A percentile compares a stretch with the other conserved stretches of the same genome.
phyloP scores from a whole-genome alignment of 164 flowering plant species.

The Vitis labrusca region DNA sequence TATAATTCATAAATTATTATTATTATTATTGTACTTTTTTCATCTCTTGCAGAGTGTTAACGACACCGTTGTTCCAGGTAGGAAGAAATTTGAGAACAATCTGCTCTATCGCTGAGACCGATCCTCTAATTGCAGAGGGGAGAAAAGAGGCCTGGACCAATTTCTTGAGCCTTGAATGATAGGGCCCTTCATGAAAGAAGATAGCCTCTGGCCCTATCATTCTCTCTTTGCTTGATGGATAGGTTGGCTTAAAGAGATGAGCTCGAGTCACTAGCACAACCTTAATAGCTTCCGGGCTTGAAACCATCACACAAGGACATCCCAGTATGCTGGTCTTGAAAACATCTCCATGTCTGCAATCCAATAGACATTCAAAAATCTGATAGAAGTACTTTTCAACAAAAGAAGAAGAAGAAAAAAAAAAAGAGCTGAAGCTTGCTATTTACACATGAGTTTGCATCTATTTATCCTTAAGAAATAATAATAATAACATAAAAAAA shows the following conservation, averaged over 20 bases:
- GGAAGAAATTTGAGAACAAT: slow-evolving; percentile 48
- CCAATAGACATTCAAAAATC: no score
- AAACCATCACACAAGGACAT: slow-evolving; percentile 89
- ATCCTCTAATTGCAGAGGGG: slow-evolving; percentile 53
- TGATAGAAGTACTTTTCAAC: no score
- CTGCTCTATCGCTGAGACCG: slow-evolving; percentile 52
- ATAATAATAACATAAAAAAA: no score
- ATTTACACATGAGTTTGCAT: no score
- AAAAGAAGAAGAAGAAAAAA: no score
- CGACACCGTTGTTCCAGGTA: slow-evolving; percentile 41
- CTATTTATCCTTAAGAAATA: no score
- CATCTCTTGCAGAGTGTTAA: slow-evolving; percentile 72
- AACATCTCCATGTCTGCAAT: slow-evolving; percentile 66
- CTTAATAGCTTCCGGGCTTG: slow-evolving; percentile 76
- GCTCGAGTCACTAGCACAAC: slow-evolving; percentile 59
- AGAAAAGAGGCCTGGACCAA: slow-evolving; percentile 66
- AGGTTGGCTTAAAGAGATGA: slow-evolving; percentile 71
- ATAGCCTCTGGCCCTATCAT: slow-evolving; percentile 81
- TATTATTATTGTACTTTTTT: slow-evolving; percentile 48
- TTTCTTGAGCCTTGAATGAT: slow-evolving; percentile 70
- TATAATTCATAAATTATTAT: no score
- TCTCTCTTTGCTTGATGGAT: slow-evolving; percentile 75
- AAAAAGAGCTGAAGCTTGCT: no score
- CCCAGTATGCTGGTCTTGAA: slow-evolving; percentile 88
- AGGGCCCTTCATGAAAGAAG: slow-evolving; percentile 82